Evolutionary conservation across 2,329 filamentous ascomycete genomes (phyloP).

Genomic region (Aspergillus aculeatus): DNA sequence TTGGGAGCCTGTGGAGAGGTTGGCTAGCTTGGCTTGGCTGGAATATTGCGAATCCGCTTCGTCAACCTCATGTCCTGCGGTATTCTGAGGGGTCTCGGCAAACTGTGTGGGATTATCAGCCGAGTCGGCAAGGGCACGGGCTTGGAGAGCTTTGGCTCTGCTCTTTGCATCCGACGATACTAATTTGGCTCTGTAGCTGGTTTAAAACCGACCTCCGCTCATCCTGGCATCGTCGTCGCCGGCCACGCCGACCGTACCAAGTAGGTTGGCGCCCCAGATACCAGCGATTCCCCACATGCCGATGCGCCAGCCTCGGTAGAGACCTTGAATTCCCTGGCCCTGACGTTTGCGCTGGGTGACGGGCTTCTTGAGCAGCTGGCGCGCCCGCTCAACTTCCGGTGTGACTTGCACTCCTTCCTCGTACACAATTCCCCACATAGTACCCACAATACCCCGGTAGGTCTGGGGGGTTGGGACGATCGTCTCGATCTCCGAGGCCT

Average conservation of each 20-base stretch:
- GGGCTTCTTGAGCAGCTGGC: slow-evolving; percentile 37
- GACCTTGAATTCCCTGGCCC: slow-evolving; percentile 55
- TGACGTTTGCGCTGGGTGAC: slow-evolving; percentile 45
- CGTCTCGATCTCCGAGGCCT: slow-evolving; percentile 57
- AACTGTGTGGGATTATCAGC: too few species aligned
- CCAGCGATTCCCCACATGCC: slow-evolving; percentile 57
- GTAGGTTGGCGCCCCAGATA: slow-evolving; percentile 52
- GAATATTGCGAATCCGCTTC: too few species aligned
- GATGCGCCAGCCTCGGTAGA: slow-evolving; percentile 59
- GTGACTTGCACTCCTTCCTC: slow-evolving; percentile 67
- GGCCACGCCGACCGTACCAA: slow-evolving; percentile 39
- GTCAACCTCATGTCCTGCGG: too few species aligned
- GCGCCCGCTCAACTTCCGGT: slow-evolving; percentile 47
- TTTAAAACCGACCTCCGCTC: slow-evolving; percentile 35
- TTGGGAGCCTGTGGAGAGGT: background rate
- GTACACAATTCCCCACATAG: slow-evolving; percentile 80
- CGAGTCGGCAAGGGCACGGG: too few species aligned
- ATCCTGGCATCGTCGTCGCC: slow-evolving; percentile 37
- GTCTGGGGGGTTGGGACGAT: slow-evolving; percentile 73
- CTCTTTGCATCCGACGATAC: too few species aligned
- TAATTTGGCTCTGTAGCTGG: too few species aligned
- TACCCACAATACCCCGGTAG: slow-evolving; percentile 85
- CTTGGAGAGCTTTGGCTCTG: too few species aligned
- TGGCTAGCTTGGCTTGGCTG: background rate
- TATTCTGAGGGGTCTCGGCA: too few species aligned